These are phyloP conservation scores for Musa troglodytarum DNA, from an alignment of 176 grass and related monocot genomes.

Conservation along the genomic window DNA sequence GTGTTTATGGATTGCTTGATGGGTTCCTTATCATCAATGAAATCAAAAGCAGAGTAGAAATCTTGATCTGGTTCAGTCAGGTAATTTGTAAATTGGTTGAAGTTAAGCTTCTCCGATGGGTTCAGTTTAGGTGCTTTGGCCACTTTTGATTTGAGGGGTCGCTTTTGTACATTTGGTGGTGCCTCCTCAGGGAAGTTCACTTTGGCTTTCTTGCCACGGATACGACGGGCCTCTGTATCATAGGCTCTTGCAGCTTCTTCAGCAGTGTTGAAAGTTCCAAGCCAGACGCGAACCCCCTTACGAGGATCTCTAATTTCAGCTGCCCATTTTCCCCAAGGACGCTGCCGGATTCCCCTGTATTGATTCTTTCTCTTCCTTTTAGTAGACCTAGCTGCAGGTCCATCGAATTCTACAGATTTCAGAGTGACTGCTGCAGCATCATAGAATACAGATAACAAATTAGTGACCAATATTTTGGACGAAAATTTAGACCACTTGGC, in stretches of 20 bases:
- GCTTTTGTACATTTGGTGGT: slow-evolving; percentile 34
- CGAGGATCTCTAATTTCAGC: slow-evolving; percentile 97
- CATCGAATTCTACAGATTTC: slow-evolving; percentile 39
- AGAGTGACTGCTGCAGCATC: slow-evolving; percentile 28
- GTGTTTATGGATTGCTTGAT: slow-evolving; percentile 19
- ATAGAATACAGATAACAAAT: background rate
- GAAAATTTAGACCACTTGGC: too few species aligned
- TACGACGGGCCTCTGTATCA: slow-evolving; percentile 73
- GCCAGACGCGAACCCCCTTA: slow-evolving; percentile 93
- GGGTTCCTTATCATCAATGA: slow-evolving; percentile 28
- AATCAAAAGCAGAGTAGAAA: slow-evolving; percentile 25
- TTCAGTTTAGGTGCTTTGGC: slow-evolving; percentile 30
- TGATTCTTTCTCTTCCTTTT: slow-evolving; percentile 97
- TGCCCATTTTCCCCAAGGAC: slow-evolving; percentile 98
- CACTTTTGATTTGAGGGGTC: slow-evolving; percentile 5
- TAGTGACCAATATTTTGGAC: background rate
- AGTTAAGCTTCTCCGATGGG: slow-evolving; percentile 17
- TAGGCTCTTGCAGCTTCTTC: slow-evolving; percentile 98
- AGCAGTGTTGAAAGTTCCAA: slow-evolving; percentile 90
- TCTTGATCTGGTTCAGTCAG: slow-evolving; percentile 27
- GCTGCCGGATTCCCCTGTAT: slow-evolving; percentile 90
- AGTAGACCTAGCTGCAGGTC: slow-evolving; percentile 37
- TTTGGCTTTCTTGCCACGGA: slow-evolving; percentile 95
- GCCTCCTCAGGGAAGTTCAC: slow-evolving; percentile 73
- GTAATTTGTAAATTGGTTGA: slow-evolving; percentile 15